These are phyloP conservation scores for Ceratobasidium sp. DNA, from an alignment of 1,284 basidiomycete species.

Conservation along the genomic window DNA sequence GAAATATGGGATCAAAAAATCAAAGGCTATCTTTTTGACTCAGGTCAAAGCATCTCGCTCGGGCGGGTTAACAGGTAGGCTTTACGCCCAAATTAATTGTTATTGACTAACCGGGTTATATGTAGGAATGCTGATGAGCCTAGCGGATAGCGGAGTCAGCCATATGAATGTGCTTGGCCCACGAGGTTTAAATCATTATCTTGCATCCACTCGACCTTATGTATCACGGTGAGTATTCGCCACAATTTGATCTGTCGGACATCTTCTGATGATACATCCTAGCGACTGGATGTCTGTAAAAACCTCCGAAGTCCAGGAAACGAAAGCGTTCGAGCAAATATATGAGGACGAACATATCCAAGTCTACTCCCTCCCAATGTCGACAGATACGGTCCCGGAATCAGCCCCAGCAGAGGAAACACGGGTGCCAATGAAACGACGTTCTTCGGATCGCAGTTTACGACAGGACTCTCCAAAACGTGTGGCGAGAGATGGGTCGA, in stretches of 20 bases:
- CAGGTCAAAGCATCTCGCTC: constrained; percentile 68
- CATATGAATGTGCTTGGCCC: constrained; percentile 76
- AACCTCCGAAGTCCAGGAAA: constrained; percentile 58
- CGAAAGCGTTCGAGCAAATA: constrained; percentile 22
- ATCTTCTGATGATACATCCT: constrained; percentile 15
- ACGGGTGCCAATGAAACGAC: constrained; percentile 18
- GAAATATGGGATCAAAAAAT: constrained; percentile 68
- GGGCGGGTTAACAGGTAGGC: constrained; percentile 76
- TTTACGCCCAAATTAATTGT: neutral
- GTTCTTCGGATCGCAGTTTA: constrained; percentile 2
- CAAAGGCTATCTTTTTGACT: constrained; percentile 78
- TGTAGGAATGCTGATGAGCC: constrained; percentile 81
- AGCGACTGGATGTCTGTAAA: constrained; percentile 65
- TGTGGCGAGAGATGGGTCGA: neutral
- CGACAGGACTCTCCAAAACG: constrained; percentile 25
- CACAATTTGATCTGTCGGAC: neutral
- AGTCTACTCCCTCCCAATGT: constrained; percentile 32
- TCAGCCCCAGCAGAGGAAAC: neutral
- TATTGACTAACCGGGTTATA: constrained; percentile 7
- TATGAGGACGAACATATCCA: constrained; percentile 28
- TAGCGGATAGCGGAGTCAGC: constrained; percentile 75
- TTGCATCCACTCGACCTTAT: constrained; percentile 76
- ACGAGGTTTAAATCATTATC: constrained; percentile 71
- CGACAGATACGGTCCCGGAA: neutral
- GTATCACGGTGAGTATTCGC: constrained; percentile 64